Evolutionary conservation across 371 early-diverging fungal species (phyloP), one percentile per base, ranked within the genome.

Genomic region (Haplosporangium sp.): DNA sequence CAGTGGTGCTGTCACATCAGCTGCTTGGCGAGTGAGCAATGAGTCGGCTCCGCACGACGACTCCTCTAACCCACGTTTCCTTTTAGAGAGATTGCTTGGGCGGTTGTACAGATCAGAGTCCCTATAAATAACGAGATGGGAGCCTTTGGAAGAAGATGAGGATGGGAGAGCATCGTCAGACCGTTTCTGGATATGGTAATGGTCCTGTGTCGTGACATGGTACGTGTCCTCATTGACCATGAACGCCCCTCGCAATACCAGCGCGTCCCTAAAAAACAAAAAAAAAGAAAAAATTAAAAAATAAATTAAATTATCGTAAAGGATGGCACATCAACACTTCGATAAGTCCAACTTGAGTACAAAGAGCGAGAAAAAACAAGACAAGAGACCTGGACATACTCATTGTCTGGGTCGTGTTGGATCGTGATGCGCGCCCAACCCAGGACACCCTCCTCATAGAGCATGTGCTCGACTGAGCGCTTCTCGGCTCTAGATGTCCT

Each of bases 391-490:
- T 37, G 23, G 6, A 20, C 73, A 12, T 79, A 79, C 69, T 84
- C 79, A 75, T 65, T 59, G 13, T 81, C 66, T 29, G 29, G 29
- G 40, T 86, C 80, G 23, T 86, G 77, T 21, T 85, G 83, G 9
- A 92, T 74, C 9, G 84, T 73, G 47, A 94, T 84, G 29, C 93
- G 84, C 41, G 88, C 94, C 93, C 93, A 94, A 6, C 92, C 91
- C 4, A 86, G 57, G 18, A 86, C 80, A 23, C 81, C 81, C 59
- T 83, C 67, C 53, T 79, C 80, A 21, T 72, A 79, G 80, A 77
- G 62, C 81, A 66, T 80, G 68, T 75, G 67, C 45, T 62, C 74
- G 23, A 67, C 67, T 63, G 74, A 66, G 57, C 59, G 65, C 53
- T 81, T 77, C 48, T 60, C 74, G 6, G 55, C 41, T 43, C 55